A percentile compares a stretch with the other conserved stretches of the same genome.
Evolutionary conservation across 2,329 filamentous ascomycete species (phyloP).

Genomic region (Cryphonectria nitschkei): DNA sequence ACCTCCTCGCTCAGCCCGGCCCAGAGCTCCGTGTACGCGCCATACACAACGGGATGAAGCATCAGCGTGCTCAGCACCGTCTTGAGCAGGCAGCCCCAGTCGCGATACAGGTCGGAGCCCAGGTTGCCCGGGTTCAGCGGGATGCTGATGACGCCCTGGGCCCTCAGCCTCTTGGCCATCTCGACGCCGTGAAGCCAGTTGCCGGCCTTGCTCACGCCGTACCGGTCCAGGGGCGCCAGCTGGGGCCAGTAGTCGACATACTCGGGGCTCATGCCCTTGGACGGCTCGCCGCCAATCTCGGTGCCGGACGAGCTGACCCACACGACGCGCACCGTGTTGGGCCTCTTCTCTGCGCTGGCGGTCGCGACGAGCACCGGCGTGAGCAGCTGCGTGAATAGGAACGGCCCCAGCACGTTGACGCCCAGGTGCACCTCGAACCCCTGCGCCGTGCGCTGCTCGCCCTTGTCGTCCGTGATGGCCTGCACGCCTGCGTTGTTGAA

Average conservation of each 20-base stretch:
- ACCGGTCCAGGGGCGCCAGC: constrained; percentile 23
- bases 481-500: constrained; percentile 44
- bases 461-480: constrained; percentile 37
- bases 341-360: constrained; percentile 3
- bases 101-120: constrained; percentile 13
- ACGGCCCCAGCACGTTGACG: constrained; percentile 19
- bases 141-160: constrained; percentile 34
- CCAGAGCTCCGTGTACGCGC: constrained; percentile 41
- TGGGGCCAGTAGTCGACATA: constrained; percentile 5
- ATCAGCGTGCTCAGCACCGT: not conserved
- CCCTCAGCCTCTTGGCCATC: constrained; percentile 31
- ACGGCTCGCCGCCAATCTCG: constrained; percentile 9
- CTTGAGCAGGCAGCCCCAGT: not conserved
- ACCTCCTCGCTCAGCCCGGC: constrained; percentile 15
- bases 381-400: constrained; percentile 21
- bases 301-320: constrained; percentile 7
- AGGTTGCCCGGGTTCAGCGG: constrained; percentile 20
- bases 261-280: not conserved
- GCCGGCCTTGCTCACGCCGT: constrained; percentile 35
- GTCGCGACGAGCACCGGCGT: constrained; percentile 19
- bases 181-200: constrained; percentile 31
- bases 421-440: constrained; percentile 21
- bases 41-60: constrained; percentile 34
- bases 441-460: constrained; percentile 35
- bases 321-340: constrained; percentile 14